Evolutionary conservation across 768 basidiomycete genomes (phyloP).

Genomic region (Punctularia strigosozonata): DNA sequence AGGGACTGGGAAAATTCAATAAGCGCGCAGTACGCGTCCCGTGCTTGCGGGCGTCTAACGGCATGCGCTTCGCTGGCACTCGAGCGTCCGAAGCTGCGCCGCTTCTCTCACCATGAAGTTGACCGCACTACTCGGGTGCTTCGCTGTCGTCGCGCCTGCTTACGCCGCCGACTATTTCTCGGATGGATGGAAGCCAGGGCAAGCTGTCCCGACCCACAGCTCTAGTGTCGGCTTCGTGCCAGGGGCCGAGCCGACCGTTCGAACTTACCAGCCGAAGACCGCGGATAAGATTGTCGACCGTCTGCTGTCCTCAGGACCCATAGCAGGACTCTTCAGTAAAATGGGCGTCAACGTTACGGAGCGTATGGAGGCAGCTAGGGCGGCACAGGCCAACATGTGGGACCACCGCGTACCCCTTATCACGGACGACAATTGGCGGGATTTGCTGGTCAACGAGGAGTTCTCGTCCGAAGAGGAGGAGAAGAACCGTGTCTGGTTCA

Average conservation of each 20-base stretch:
- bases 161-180: constrained; percentile 78
- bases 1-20: no score
- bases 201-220: constrained; percentile 26
- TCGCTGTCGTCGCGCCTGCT: no score
- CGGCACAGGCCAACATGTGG: constrained; percentile 33
- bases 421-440: constrained; percentile 71
- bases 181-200: constrained; percentile 71
- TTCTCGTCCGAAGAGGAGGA: constrained; percentile 50
- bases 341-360: constrained; percentile 68
- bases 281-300: constrained; percentile 15
- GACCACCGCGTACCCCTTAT: constrained; percentile 67
- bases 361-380: constrained; percentile 22
- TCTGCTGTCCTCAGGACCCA: constrained; percentile 39
- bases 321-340: constrained; percentile 39
- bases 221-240: constrained; percentile 10
- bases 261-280: constrained; percentile 1
- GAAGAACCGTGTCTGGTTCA: constrained; percentile 60
- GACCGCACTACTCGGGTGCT: no score
- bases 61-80: no score
- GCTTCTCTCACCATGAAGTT: no score
- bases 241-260: neutral
- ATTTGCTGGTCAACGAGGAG: constrained; percentile 59
- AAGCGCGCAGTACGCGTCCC: no score
- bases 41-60: no score
- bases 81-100: no score